Evolutionary conservation across 1,139 yeast species (phyloP).

Genomic region (Kodamaea suecica): DNA sequence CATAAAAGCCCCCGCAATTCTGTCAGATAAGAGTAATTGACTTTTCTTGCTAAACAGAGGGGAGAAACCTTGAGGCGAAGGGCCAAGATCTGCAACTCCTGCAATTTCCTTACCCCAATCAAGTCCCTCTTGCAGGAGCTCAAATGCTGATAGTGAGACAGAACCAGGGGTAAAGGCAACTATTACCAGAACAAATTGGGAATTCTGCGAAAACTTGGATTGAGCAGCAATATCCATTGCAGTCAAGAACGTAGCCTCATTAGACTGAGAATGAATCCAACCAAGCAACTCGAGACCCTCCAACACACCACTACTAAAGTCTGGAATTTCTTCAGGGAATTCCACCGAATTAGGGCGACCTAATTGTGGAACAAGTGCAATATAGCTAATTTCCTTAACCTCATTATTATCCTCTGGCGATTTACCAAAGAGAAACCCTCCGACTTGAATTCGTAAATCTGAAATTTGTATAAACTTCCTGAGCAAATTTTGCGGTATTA

Average conservation of each 20-base stretch:
- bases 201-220: conserved; percentile 41
- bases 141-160: conserved; percentile 68
- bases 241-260: conserved; percentile 59
- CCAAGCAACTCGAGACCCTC: conserved; percentile 63
- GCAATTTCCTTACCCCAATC: conserved; percentile 73
- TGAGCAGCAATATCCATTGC: conserved; percentile 70
- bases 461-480: conserved; percentile 76
- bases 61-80: conserved; percentile 62
- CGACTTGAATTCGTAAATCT: conserved; percentile 80
- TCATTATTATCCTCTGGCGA: conserved; percentile 68
- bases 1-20: conserved; percentile 75
- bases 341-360: conserved; percentile 70
- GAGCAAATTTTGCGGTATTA: conserved; percentile 78
- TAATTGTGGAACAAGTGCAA: conserved; percentile 85
- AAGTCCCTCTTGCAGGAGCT: conserved; percentile 60
- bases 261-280: conserved; percentile 76
- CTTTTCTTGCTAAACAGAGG: conserved; percentile 57
- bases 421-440: conserved; percentile 73
- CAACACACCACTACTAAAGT: conserved; percentile 25
- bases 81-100: conserved; percentile 43
- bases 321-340: conserved; percentile 52
- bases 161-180: conserved; percentile 85
- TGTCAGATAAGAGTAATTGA: conserved; percentile 73
- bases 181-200: conserved; percentile 52
- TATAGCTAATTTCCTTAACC: conserved; percentile 72